These are phyloP conservation scores for Aspergillus avenaceus DNA, from an alignment of 495 filamentous ascomycete genomes.

Conservation along the genomic window DNA sequence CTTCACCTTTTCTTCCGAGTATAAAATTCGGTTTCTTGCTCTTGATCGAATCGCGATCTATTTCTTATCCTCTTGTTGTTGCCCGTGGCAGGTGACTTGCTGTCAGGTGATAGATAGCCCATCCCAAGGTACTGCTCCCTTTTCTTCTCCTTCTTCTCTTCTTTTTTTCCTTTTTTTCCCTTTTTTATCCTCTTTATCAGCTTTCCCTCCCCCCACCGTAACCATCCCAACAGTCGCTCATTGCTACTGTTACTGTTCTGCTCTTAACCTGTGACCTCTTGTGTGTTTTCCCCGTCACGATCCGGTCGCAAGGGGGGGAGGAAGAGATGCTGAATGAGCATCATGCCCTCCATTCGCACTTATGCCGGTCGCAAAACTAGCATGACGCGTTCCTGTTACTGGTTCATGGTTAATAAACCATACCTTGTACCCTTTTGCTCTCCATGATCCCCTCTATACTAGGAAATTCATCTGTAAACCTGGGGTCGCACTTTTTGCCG, in stretches of 20 bases:
- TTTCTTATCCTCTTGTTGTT: conserved; percentile 40
- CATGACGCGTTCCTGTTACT: conserved; percentile 30
- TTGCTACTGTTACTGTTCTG: neutral
- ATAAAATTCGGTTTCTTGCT: conserved; percentile 20
- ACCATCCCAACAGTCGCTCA: neutral
- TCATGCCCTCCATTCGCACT: conserved; percentile 17
- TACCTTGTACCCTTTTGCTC: neutral
- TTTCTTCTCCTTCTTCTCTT: conserved; percentile 4
- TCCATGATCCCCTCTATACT: neutral
- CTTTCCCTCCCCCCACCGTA: no score
- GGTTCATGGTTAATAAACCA: neutral
- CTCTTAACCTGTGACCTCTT: neutral
- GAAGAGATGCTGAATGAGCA: conserved; percentile 7
- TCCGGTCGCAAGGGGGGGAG: conserved; percentile 6
- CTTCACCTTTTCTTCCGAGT: conserved; percentile 13
- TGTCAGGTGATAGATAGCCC: conserved; percentile 51
- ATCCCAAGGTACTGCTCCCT: conserved; percentile 41
- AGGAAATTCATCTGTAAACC: neutral
- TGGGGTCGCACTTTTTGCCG: neutral
- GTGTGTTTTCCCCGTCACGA: conserved; percentile 7
- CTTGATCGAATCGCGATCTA: conserved; percentile 34
- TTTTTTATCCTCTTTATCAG: conserved; percentile 9
- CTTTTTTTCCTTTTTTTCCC: conserved; percentile 3
- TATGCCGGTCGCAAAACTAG: conserved; percentile 26
- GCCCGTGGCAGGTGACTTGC: conserved; percentile 48